phyloP scores from a whole-genome alignment of 768 basidiomycete genomes.

The Botryobasidium botryosum region DNA sequence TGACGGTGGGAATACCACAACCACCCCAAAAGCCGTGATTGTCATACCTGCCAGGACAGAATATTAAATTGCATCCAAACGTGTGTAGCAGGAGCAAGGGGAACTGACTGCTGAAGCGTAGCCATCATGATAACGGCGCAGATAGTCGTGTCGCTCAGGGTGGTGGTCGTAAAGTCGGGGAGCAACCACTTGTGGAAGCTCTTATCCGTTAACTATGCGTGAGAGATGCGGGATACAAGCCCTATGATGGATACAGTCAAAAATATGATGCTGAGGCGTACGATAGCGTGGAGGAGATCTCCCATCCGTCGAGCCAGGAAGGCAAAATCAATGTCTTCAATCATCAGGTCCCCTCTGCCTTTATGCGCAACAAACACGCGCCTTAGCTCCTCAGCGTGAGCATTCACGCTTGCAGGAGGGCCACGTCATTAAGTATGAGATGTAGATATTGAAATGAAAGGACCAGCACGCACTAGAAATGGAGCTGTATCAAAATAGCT shows the following conservation, averaged over 20 bases:
- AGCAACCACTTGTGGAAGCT: not conserved
- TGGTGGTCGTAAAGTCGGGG: not conserved
- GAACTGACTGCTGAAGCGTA: not conserved
- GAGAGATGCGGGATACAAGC: not conserved
- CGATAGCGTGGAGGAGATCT: not conserved
- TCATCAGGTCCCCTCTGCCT: not conserved
- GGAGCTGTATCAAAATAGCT: conserved; percentile 1
- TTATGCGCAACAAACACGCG: not conserved
- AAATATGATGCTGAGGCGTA: not conserved
- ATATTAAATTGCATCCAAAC: too few relatives aligned
- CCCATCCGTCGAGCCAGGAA: not conserved
- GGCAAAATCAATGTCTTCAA: not conserved
- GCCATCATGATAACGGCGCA: not conserved
- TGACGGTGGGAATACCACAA: conserved; percentile 31
- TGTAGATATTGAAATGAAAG: too few relatives aligned
- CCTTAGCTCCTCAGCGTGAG: not conserved
- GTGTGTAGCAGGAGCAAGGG: too few relatives aligned
- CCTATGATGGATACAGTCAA: not conserved
- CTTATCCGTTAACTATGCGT: not conserved
- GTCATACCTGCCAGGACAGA: conserved; percentile 23
- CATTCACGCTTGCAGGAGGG: not conserved
- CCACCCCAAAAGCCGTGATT: conserved; percentile 17
- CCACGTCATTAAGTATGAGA: not conserved
- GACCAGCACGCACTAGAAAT: conserved; percentile 1
- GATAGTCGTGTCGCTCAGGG: not conserved